A percentile compares a stretch with the other conserved stretches of the same genome.
These are phyloP conservation scores for Kodamaea fukazawae DNA, from an alignment of 805 yeast species.

Conservation along the genomic window DNA sequence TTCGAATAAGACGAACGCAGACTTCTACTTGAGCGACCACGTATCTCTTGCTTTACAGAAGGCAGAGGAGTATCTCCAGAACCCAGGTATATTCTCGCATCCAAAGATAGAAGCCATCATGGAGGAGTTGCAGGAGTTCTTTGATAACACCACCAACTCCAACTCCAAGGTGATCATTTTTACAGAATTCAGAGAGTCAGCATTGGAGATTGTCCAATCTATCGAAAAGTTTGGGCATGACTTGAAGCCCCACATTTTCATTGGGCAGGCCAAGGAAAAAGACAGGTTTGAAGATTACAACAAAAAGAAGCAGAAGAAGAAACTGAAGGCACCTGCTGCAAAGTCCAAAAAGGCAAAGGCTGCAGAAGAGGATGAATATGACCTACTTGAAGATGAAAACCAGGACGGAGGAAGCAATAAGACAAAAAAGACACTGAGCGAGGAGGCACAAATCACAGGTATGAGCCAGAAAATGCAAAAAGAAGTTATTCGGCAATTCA, in stretches of 20 bases:
- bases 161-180: conserved; percentile 81
- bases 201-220: conserved; percentile 75
- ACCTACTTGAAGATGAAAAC: conserved; percentile 26
- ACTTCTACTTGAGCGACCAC: conserved; percentile 53
- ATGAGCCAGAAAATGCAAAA: conserved; percentile 91
- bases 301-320: conserved; percentile 34
- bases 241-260: conserved; percentile 76
- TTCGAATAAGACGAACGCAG: conserved; percentile 59
- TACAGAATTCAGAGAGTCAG: conserved; percentile 87
- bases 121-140: conserved; percentile 57
- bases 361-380: conserved; percentile 21
- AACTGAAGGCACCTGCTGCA: conserved; percentile 32
- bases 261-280: conserved; percentile 84
- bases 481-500: conserved; percentile 70
- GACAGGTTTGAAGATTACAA: conserved; percentile 62
- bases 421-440: conserved; percentile 50
- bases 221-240: conserved; percentile 39
- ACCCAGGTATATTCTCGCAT: conserved; percentile 53
- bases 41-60: conserved; percentile 43
- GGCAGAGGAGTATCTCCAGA: conserved; percentile 44
- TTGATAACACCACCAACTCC: conserved; percentile 31
- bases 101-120: conserved; percentile 65
- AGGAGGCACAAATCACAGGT: conserved; percentile 73
- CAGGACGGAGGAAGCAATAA: conserved; percentile 2
- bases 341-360: conserved; percentile 35